phyloP scores from a whole-genome alignment of 768 basidiomycete species.

The Macrocybe gigantea region DNA sequence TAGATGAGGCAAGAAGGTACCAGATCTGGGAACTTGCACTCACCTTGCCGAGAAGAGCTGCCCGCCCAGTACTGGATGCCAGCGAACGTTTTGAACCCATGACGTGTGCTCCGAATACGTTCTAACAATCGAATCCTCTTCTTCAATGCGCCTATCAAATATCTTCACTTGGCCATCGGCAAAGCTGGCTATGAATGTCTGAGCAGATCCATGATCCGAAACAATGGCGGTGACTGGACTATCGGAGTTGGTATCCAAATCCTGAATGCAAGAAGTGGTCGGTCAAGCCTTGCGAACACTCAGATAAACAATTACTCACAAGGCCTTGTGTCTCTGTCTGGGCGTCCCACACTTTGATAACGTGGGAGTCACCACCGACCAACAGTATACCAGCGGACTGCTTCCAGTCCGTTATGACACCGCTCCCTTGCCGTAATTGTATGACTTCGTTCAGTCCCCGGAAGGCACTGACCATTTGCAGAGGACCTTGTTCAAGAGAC shows the following conservation, averaged over 20 bases:
- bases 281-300: slow-evolving; percentile 1
- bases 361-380: slow-evolving; percentile 87
- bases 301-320: slow-evolving; percentile 35
- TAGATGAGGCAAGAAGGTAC: background rate
- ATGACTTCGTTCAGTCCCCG: slow-evolving; percentile 78
- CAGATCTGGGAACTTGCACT: slow-evolving; percentile 11
- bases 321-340: slow-evolving; percentile 75
- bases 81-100: slow-evolving; percentile 89
- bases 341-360: slow-evolving; percentile 93
- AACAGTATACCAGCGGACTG: slow-evolving; percentile 80
- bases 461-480: slow-evolving; percentile 94
- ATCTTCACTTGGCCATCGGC: slow-evolving; percentile 87
- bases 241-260: slow-evolving; percentile 84
- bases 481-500: slow-evolving; percentile 56
- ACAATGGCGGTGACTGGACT: slow-evolving; percentile 84
- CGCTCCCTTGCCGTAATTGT: slow-evolving; percentile 69
- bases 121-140: slow-evolving; percentile 77
- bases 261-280: slow-evolving; percentile 38
- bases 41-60: slow-evolving; percentile 88
- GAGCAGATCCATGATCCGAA: slow-evolving; percentile 69
- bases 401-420: slow-evolving; percentile 91
- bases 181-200: slow-evolving; percentile 85
- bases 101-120: slow-evolving; percentile 71
- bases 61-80: slow-evolving; percentile 62
- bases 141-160: slow-evolving; percentile 86